Base-by-base conservation (phyloP, 1,284 basidiomycete genomes). In the Coriolopsis trogii region DNA sequence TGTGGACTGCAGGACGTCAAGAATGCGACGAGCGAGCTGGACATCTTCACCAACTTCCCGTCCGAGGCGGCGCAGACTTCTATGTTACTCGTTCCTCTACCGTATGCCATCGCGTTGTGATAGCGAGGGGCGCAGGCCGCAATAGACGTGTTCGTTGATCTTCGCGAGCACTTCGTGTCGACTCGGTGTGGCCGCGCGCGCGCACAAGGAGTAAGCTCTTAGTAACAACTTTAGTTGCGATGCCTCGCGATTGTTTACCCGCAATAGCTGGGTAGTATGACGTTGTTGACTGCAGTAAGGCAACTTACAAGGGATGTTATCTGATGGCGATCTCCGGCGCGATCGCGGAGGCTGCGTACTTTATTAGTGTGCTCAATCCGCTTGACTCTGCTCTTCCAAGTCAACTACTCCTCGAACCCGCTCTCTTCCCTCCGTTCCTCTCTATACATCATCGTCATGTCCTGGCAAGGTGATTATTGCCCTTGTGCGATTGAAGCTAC, bases 381-480 rank as follows among this genome's bases (percentile, higher is more conserved):
- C n/a, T n/a, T n/a, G n/a, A n/a, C n/a, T 46, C 50, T 43, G 29
- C 40, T 53, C 49, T 46, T 44, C 33, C 26, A 34, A 26, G 48
- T 42, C 46, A 28, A 21, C 28, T 30, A 43, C 31, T 30, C 48
- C 29, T 33, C 45, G 3, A 12, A 9, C 16, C 13, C 37, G 28
- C 52, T 44, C 28, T 23, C 21, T 23, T 25, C 42, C 10, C 38
- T 25, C 26, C 50, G 39, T 29, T 15, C 39, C 13, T 40, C 39
- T 48, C 34, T 34, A 38, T 33, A n/a, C 25, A 21, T 46, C 42
- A 48, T 20, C 23, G 39, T 55, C 6, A 73, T 72, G 71, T 72
- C 71, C 45, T 73, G 71, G 71, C 70, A 73, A 68, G 44, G 71
- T 72, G 46, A 51, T 53, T 54, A 24, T 49, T 3, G n/a, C 38